Evolutionary conservation across 768 basidiomycete genomes (phyloP).

Genomic region (Tylopilus subfusipes): DNA sequence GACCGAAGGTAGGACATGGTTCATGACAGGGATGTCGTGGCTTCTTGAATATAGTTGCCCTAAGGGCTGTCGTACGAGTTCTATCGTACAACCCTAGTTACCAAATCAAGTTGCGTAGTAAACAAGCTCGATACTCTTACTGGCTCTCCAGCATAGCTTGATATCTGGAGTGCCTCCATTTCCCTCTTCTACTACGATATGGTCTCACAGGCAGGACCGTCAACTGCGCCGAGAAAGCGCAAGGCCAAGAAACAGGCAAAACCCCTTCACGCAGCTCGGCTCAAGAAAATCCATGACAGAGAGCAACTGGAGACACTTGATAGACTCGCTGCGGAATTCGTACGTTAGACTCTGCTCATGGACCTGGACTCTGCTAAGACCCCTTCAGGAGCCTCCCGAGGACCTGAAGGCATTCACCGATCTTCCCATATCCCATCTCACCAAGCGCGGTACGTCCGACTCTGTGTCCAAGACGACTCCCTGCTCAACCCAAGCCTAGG

Average conservation of each 20-base stretch:
- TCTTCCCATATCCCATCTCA: slow-evolving; percentile 73
- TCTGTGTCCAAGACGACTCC: background rate
- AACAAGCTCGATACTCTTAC: no score
- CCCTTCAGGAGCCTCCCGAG: slow-evolving; percentile 45
- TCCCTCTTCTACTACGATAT: slow-evolving; percentile 4
- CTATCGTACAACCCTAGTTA: no score
- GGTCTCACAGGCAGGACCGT: slow-evolving; percentile 20
- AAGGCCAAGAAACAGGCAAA: slow-evolving; percentile 19
- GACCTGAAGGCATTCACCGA: slow-evolving; percentile 58
- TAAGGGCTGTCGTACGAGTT: no score
- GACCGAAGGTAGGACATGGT: slow-evolving; percentile 27
- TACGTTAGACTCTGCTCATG: slow-evolving; percentile 36
- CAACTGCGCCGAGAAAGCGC: slow-evolving; percentile 4
- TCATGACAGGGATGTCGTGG: slow-evolving; percentile 4
- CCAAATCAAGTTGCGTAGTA: background rate
- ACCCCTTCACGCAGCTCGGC: slow-evolving; percentile 23
- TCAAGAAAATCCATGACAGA: slow-evolving; percentile 44
- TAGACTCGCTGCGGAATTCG: slow-evolving; percentile 46
- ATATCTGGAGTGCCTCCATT: background rate
- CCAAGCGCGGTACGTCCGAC: slow-evolving; percentile 57
- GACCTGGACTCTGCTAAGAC: slow-evolving; percentile 12
- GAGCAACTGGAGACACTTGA: slow-evolving; percentile 52
- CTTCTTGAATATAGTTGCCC: background rate
- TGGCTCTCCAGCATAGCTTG: no score
- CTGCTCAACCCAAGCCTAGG: slow-evolving; percentile 41